Evolutionary conservation across 2,329 filamentous ascomycete genomes (phyloP).

Genomic region (Aspergillus ibericus): DNA sequence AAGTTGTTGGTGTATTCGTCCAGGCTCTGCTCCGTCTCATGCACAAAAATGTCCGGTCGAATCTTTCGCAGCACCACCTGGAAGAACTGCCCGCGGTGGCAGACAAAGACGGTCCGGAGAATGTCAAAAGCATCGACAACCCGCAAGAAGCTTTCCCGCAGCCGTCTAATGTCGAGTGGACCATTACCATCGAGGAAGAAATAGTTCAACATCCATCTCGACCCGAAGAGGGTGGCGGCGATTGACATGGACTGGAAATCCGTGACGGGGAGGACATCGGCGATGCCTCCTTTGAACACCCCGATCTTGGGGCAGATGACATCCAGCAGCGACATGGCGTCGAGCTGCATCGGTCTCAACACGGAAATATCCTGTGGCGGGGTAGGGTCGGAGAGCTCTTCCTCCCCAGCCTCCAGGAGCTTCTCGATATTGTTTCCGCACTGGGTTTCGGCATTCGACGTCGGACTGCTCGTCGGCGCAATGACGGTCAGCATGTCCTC

Average conservation of each 20-base stretch:
- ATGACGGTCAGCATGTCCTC: constrained; percentile 40
- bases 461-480: constrained; percentile 22
- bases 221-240: constrained; percentile 38
- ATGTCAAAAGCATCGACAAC: constrained; percentile 64
- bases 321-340: constrained; percentile 47
- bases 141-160: constrained; percentile 44
- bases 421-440: constrained; percentile 14
- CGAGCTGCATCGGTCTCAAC: constrained; percentile 25
- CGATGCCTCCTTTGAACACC: constrained; percentile 53
- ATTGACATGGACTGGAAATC: constrained; percentile 46
- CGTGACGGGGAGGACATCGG: constrained; percentile 59
- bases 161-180: constrained; percentile 50
- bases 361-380: constrained; percentile 25
- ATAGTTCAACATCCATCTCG: constrained; percentile 48
- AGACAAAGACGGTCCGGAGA: constrained; percentile 65
- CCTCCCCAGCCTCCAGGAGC: constrained; percentile 3
- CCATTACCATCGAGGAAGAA: constrained; percentile 58
- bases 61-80: constrained; percentile 61
- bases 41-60: constrained; percentile 51
- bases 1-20: constrained; percentile 56
- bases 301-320: constrained; percentile 54
- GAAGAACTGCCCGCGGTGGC: constrained; percentile 52
- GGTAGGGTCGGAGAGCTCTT: background rate
- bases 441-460: constrained; percentile 22
- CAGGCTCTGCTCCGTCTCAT: constrained; percentile 54